phyloP scores from a whole-genome alignment of 2,329 filamentous ascomycete genomes.

The Pseudofabraea citricarpa region DNA sequence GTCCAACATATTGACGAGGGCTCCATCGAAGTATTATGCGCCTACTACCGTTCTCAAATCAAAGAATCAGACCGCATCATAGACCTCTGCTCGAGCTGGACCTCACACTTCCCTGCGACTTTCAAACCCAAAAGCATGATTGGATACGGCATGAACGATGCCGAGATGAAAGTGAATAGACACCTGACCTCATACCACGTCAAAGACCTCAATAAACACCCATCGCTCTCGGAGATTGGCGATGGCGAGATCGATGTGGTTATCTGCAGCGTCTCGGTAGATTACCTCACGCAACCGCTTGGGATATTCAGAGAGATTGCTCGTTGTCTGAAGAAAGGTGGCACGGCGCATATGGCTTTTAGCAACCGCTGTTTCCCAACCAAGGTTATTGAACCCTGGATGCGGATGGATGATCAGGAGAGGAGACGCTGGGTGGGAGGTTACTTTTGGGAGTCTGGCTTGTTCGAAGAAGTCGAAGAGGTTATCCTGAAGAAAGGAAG shows the following conservation, averaged over 20 bases:
- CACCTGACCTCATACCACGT: slow-evolving; percentile 29
- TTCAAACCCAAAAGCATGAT: slow-evolving; percentile 31
- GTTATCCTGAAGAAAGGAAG: slow-evolving; percentile 41
- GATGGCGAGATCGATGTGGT: slow-evolving; percentile 34
- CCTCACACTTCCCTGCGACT: slow-evolving; percentile 26
- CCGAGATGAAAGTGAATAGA: slow-evolving; percentile 38
- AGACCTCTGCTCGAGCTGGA: slow-evolving; percentile 47
- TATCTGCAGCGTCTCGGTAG: slow-evolving; percentile 46
- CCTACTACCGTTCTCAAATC: slow-evolving; percentile 40
- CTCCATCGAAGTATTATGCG: slow-evolving; percentile 36
- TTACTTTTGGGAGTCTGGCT: slow-evolving; percentile 42
- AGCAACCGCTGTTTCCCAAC: slow-evolving; percentile 49
- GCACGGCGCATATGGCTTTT: slow-evolving; percentile 43
- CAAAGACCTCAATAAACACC: slow-evolving; percentile 39
- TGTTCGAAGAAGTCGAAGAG: slow-evolving; percentile 47
- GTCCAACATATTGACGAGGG: slow-evolving; percentile 49
- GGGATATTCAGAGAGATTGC: slow-evolving; percentile 37
- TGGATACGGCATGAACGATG: slow-evolving; percentile 42
- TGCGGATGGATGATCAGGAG: slow-evolving; percentile 38
- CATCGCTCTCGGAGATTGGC: slow-evolving; percentile 13
- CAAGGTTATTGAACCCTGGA: slow-evolving; percentile 45
- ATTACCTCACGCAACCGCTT: slow-evolving; percentile 43
- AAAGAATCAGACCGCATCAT: slow-evolving; percentile 36
- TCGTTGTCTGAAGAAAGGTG: slow-evolving; percentile 34
- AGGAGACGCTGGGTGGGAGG: slow-evolving; percentile 45